Percentiles rank a stretch among this genome's conserved stretches.
These are phyloP conservation scores for Colletotrichum sojae DNA, from an alignment of 2,329 filamentous ascomycete genomes.

Conservation along the genomic window DNA sequence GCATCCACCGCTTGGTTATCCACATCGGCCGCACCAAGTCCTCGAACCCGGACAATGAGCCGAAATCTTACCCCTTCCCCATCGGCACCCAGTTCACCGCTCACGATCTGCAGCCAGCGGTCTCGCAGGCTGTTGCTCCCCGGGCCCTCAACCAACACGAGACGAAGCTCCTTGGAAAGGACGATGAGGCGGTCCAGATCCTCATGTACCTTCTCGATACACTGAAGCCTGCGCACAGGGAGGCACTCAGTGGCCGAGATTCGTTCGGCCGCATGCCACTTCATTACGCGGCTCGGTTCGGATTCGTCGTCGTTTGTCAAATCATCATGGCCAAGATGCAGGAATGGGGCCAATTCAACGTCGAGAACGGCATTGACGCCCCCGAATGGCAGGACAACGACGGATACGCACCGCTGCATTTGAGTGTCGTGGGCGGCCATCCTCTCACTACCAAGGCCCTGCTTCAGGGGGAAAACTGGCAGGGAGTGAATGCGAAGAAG, in stretches of 20 bases:
- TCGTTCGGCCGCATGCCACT: slow-evolving; percentile 86
- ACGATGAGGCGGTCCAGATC: slow-evolving; percentile 83
- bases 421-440: slow-evolving; percentile 93
- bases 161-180: slow-evolving; percentile 73
- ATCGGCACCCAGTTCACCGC: slow-evolving; percentile 70
- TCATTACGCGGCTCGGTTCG: slow-evolving; percentile 95
- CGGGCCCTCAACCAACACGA: slow-evolving; percentile 77
- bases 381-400: slow-evolving; percentile 92
- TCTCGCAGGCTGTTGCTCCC: slow-evolving; percentile 75
- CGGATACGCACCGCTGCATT: slow-evolving; percentile 90
- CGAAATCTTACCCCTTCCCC: slow-evolving; percentile 65
- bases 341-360: slow-evolving; percentile 88
- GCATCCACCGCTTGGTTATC: slow-evolving; percentile 92
- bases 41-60: slow-evolving; percentile 60
- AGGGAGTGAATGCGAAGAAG: slow-evolving; percentile 73
- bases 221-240: slow-evolving; percentile 77
- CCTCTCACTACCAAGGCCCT: slow-evolving; percentile 86
- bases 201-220: slow-evolving; percentile 74
- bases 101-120: slow-evolving; percentile 85
- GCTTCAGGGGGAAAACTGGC: slow-evolving; percentile 84
- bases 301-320: slow-evolving; percentile 91
- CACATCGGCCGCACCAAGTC: slow-evolving; percentile 85
- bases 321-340: slow-evolving; percentile 91
- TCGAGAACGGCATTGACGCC: slow-evolving; percentile 88
- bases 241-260: slow-evolving; percentile 78